Percentiles rank a stretch among this genome's conserved stretches.
phyloP scores from a whole-genome alignment of 2,329 filamentous ascomycete genomes.

The Apiospora aurea region DNA sequence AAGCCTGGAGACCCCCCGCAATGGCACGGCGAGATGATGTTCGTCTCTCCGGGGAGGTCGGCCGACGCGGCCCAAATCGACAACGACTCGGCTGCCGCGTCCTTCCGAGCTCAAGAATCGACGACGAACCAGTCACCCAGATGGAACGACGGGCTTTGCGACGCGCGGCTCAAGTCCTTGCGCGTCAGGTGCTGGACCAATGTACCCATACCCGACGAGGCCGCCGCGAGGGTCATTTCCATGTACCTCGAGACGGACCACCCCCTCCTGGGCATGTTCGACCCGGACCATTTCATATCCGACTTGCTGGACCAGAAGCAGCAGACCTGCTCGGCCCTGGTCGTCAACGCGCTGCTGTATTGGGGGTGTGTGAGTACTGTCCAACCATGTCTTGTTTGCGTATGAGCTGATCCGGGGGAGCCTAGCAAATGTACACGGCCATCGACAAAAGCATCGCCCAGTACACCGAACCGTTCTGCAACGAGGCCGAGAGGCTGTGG shows the following conservation, averaged over 20 bases:
- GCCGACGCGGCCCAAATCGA: neutral
- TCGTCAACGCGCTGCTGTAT: slow-evolving; percentile 46
- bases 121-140: neutral
- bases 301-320: slow-evolving; percentile 38
- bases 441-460: slow-evolving; percentile 35
- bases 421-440: slow-evolving; percentile 46
- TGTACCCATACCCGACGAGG: slow-evolving; percentile 38
- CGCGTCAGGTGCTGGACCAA: slow-evolving; percentile 45
- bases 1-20: neutral
- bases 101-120: neutral
- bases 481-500: slow-evolving; percentile 39
- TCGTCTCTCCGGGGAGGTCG: neutral
- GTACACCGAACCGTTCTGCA: slow-evolving; percentile 34
- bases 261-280: slow-evolving; percentile 46
- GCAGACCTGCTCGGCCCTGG: slow-evolving; percentile 42
- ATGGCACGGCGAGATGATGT: neutral
- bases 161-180: slow-evolving; percentile 38
- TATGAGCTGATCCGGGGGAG: neutral
- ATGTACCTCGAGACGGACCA: slow-evolving; percentile 48
- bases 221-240: slow-evolving; percentile 42
- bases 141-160: slow-evolving; percentile 31
- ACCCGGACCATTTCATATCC: slow-evolving; percentile 42
- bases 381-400: no score
- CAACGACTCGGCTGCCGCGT: neutral
- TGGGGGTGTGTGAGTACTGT: slow-evolving; percentile 39